These are phyloP conservation scores for Lachancea quebecensis DNA, from an alignment of 805 yeast genomes.

Conservation along the genomic window DNA sequence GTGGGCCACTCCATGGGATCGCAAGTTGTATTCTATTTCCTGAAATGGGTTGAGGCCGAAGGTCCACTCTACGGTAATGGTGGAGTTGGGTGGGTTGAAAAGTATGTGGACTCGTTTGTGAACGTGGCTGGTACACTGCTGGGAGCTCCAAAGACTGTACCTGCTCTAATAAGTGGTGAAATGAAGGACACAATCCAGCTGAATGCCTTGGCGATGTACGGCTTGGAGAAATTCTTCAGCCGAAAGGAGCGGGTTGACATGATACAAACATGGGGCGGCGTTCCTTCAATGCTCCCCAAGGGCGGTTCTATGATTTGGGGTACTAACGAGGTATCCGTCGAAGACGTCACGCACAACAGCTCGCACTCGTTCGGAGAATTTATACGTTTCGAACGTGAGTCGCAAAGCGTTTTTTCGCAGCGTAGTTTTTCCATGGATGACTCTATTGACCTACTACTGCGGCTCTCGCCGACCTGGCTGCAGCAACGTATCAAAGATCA, in stretches of 20 bases:
- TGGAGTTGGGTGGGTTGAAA: conserved; percentile 84
- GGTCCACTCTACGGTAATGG: conserved; percentile 84
- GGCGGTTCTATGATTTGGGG: conserved; percentile 96
- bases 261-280: conserved; percentile 69
- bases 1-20: conserved; percentile 97
- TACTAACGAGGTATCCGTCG: conserved; percentile 65
- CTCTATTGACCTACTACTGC: conserved; percentile 59
- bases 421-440: conserved; percentile 57
- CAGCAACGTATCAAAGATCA: conserved; percentile 53
- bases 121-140: conserved; percentile 85
- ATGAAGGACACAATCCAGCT: conserved; percentile 96
- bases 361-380: conserved; percentile 62
- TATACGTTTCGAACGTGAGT: conserved; percentile 43
- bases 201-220: conserved; percentile 87
- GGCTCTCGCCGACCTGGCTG: conserved; percentile 74
- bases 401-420: conserved; percentile 9
- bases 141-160: conserved; percentile 92
- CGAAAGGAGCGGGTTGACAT: conserved; percentile 82
- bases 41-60: conserved; percentile 94
- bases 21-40: conserved; percentile 77
- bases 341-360: conserved; percentile 32
- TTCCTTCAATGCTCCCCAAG: conserved; percentile 93
- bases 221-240: conserved; percentile 88
- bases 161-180: conserved; percentile 92
- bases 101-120: conserved; percentile 69